phyloP scores from a whole-genome alignment of 176 grass and related monocot genomes.

The Elaeis guineensis region DNA sequence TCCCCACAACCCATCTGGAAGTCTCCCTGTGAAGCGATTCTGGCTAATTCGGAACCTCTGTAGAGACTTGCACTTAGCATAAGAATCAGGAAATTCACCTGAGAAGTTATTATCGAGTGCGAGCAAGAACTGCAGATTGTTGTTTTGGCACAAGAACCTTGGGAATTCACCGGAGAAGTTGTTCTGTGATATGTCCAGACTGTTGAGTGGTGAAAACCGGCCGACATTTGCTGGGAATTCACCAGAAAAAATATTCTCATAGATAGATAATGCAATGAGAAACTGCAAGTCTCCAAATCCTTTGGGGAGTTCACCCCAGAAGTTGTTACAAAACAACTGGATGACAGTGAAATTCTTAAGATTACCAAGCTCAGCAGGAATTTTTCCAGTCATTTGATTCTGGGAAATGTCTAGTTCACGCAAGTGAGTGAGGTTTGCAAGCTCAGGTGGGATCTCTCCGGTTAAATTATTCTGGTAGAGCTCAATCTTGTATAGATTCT shows the following conservation, averaged over 20 bases:
- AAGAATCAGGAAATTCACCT: constrained; percentile 51
- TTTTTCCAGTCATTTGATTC: constrained; percentile 51
- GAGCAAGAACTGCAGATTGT: constrained; percentile 42
- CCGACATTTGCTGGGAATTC: constrained; percentile 58
- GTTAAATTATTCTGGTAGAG: constrained; percentile 62
- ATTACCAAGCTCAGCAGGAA: constrained; percentile 35
- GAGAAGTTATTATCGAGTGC: constrained; percentile 75
- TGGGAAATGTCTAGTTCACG: constrained; percentile 52
- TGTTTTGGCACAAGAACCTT: constrained; percentile 43
- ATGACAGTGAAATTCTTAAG: constrained; percentile 50
- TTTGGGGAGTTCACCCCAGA: constrained; percentile 48
- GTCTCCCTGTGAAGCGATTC: constrained; percentile 41
- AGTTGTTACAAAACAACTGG: constrained; percentile 60
- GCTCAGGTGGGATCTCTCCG: constrained; percentile 52
- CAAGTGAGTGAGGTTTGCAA: constrained; percentile 36
- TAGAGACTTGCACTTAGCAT: constrained; percentile 42
- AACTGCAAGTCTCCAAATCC: constrained; percentile 39
- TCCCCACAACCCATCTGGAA: constrained; percentile 51
- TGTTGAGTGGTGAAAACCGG: constrained; percentile 47
- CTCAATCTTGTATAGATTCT: constrained; percentile 56
- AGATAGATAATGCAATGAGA: constrained; percentile 57
- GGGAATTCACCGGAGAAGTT: constrained; percentile 55
- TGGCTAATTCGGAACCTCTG: constrained; percentile 70
- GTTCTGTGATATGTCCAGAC: constrained; percentile 80
- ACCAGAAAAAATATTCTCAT: constrained; percentile 63